Base-by-base conservation (phyloP, 257 asterid species). In the Knoxia roxburghii region DNA sequence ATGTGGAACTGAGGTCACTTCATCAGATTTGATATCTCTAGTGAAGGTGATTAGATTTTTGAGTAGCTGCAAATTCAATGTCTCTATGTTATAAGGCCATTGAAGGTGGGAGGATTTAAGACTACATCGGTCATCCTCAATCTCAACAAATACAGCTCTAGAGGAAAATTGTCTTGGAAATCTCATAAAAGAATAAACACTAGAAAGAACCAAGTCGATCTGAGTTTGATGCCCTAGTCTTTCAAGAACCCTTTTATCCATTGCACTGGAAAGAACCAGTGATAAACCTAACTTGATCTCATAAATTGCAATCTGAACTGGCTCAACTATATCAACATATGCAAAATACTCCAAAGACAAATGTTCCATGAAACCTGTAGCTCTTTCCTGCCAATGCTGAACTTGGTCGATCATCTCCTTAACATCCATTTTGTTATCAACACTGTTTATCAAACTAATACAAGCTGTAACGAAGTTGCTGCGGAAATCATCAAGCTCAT, bases 261-360 rank as follows among this genome's bases (percentile, higher is more conserved):
- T 71, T 60, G 77, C 71, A 70, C 84, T 78, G 46, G 97, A 86
- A 68, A 77, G 77, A 55, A 81, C 68, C 41, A 94, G 77, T 40
- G 99, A 83, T 64, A 89, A 69, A 57, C 99, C 99, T 60, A 94
- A 80, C 81, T 94, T 94, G 76, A 90, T 83, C 79, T 94, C 99
- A 71, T 90, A 90, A 50, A 94, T 53, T 60, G 97, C 93, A 61
- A 85, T 81, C 74, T 80, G 95, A 61, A 88, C 78, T 68, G 97
- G 99, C 74, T 84, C 95, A 68, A 83, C 74, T 41, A 94, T 58
- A 84, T 94, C 99, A 64, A 64, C 43, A 73, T 85, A 94, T 30
- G 78, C 86, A 18, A 84, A 63, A 80, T 85, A 90, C 79, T 84
- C 95, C 32, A 61, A 77, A 32, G 97, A 85, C 60, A 94, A 67